Base-by-base conservation (phyloP, 2,329 filamentous ascomycete genomes). In the Cercospora nicotianae region DNA sequence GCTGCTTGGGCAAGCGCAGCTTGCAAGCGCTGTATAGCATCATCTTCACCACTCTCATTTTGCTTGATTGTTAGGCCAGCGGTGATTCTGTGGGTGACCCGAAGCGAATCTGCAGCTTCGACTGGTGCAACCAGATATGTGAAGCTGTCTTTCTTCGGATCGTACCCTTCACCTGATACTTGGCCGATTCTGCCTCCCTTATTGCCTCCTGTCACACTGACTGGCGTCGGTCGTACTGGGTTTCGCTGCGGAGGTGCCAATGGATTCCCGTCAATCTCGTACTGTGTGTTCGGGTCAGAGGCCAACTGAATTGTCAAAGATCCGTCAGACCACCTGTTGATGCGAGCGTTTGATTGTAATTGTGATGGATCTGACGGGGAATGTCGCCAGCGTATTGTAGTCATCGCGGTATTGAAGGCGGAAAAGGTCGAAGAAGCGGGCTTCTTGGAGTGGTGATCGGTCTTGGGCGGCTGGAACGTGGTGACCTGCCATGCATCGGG, bases 321-420 rank as follows among this genome's bases (percentile, higher is more conserved):
- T 30, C 91, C 91, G 75, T 94, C 91, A 69, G 89, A 92, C 91
- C 91, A 94, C 72, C 87, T 87, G 75, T 92, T 87, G 31, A 94
- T 81, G 70, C 89, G 86, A 2, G 91, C 87, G 76, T 94, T 94
- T 75, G 91, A 93, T 76, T 91, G 87, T 12, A 93, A 83, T 69
- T 88, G 82, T 60, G 86, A 85, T 1, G 87, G 90, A 65, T 89
- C 81, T n/a, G 84, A 84, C 9, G 88, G 83, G 67, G 92, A 89
- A 74, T 86, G 87, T 64, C 90, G 87, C 80, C 89, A 92, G 69
- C 91, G 88, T 59, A 91, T 84, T 1, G 90, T 89, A 42, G 88
- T 87, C 74, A 88, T 85, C 33, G 90, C 88, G 10, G 87, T 89
- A 64, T 87, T 85, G 79, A 86, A 90, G 31, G 88, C 83, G 57